Evolutionary conservation across 441 rosid species (phyloP), one percentile per base, ranked within the genome.

Genomic region (Populus trichocarpa): DNA sequence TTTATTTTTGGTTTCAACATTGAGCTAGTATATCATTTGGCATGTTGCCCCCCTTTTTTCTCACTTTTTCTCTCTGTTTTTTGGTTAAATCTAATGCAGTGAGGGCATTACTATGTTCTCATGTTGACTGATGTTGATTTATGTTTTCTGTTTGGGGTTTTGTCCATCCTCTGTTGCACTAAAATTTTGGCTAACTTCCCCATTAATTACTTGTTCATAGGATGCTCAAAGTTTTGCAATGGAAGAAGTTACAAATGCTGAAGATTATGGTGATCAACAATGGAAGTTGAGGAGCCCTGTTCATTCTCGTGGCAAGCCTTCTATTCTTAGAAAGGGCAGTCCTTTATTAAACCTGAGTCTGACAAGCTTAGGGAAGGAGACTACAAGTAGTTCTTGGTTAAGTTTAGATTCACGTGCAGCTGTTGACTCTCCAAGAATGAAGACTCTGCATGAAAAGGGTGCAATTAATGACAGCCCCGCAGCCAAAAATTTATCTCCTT

Each of bases 331-430:
- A 76, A 79, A 75, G 71, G 76, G 82, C 65, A 71, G 71, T 65
- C 82, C 86, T 71, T 84, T 79, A 70, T 84, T 82, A 46, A 80
- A 86, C 72, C 78, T 85, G 71, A 77, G 84, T 77, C 77, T 80
- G 77, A 80, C 83, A 1, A 69, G 70, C 73, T 82, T 86, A 50
- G 85, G 82, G 73, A 90, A 84, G 77, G 93, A 89, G 70, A 77
- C 79, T 67, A 70, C 83, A 64, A 84, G 84, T 81, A 80, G 82
- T 76, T 91, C 97, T 74, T 92, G 97, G 99, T 83, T 95, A 85
- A 95, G 92, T 84, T 88, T 93, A 82, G 93, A 92, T 84, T 85
- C 92, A 18, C 83, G 86, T 76, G 86, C 87, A 36, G 75, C 85
- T 18, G 79, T 75, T 79, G 82, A 72, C 66, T 77, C 81, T 76